A percentile compares a stretch with the other conserved stretches of the same genome.
Conservation (phyloP, 208 protist species). For the Phytomonas francai region DNA sequence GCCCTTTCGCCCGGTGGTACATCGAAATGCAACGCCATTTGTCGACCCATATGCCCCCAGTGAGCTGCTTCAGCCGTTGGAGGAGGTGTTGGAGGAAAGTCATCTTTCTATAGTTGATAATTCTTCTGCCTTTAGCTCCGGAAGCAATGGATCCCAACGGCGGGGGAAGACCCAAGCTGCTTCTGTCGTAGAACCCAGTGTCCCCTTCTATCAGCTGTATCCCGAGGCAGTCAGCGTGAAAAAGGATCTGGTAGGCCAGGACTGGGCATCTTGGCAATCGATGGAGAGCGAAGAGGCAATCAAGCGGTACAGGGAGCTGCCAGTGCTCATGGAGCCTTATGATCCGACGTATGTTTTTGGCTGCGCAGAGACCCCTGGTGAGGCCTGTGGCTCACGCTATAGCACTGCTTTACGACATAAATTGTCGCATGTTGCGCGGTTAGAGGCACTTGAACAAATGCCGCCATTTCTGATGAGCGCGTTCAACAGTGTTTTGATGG, state of each 20-base stretch:
- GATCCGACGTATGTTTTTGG: constrained; percentile 44
- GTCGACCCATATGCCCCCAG: constrained; percentile 59
- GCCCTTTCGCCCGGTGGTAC: constrained; percentile 87
- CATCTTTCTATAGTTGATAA: constrained; percentile 1
- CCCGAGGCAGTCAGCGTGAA: constrained; percentile 66
- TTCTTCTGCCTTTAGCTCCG: not conserved
- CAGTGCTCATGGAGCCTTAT: constrained; percentile 72
- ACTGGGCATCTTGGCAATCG: constrained; percentile 23
- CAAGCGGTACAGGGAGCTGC: constrained; percentile 48
- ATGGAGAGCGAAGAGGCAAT: constrained; percentile 27
- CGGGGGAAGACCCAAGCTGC: not conserved
- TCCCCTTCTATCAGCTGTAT: constrained; percentile 44
- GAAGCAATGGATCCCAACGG: not conserved
- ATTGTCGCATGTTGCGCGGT: constrained; percentile 55
- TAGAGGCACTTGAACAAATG: constrained; percentile 41
- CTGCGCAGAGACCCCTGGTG: constrained; percentile 55
- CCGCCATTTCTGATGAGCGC: constrained; percentile 88
- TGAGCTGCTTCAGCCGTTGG: constrained; percentile 15
- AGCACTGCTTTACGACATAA: constrained; percentile 76
- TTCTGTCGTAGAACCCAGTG: not conserved
- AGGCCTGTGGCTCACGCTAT: constrained; percentile 66
- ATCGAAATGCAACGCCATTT: constrained; percentile 78
- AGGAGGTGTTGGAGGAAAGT: not conserved
- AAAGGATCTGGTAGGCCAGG: constrained; percentile 41
- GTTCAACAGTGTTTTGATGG: constrained; percentile 78